These are phyloP conservation scores for Quercus parvula DNA, from an alignment of 306 rosid species.

Conservation along the genomic window DNA sequence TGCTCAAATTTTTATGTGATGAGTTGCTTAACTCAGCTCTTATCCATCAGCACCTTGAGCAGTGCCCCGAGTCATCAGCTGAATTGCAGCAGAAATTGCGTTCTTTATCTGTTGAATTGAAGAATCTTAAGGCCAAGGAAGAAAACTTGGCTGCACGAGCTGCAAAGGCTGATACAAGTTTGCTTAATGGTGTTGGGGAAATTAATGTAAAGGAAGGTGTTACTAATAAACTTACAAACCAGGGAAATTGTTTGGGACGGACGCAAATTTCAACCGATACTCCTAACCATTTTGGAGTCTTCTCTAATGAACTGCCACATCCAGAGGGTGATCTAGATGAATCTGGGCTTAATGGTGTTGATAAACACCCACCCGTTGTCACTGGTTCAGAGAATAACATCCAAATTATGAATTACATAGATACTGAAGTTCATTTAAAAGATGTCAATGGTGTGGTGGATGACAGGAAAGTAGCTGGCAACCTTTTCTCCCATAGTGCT, in stretches of 20 bases:
- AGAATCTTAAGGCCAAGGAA: slow-evolving; percentile 77
- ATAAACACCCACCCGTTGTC: slow-evolving; percentile 40
- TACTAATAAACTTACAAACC: slow-evolving; percentile 34
- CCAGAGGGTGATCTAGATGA: slow-evolving; percentile 45
- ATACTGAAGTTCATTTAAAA: slow-evolving; percentile 37
- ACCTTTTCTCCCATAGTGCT: slow-evolving; percentile 8
- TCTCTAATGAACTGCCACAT: slow-evolving; percentile 42
- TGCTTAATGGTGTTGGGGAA: slow-evolving; percentile 40
- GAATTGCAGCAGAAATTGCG: slow-evolving; percentile 94
- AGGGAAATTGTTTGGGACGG: slow-evolving; percentile 38
- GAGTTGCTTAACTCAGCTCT: slow-evolving; percentile 82
- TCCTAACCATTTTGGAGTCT: slow-evolving; percentile 35
- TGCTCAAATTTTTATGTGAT: slow-evolving; percentile 82
- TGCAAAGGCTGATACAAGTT: slow-evolving; percentile 52
- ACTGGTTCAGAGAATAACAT: slow-evolving; percentile 55
- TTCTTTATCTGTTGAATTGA: slow-evolving; percentile 67
- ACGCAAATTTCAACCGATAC: slow-evolving; percentile 30
- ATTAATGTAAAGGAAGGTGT: slow-evolving; percentile 49
- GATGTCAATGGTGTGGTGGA: slow-evolving; percentile 27
- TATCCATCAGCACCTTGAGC: slow-evolving; percentile 87
- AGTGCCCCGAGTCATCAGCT: slow-evolving; percentile 67
- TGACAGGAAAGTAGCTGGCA: slow-evolving; percentile 5
- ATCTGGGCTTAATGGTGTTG: slow-evolving; percentile 42
- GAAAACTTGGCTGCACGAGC: slow-evolving; percentile 69
- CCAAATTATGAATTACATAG: slow-evolving; percentile 40